phyloP scores from a whole-genome alignment of 768 basidiomycete genomes.

The Cystofilobasidium ferigula region DNA sequence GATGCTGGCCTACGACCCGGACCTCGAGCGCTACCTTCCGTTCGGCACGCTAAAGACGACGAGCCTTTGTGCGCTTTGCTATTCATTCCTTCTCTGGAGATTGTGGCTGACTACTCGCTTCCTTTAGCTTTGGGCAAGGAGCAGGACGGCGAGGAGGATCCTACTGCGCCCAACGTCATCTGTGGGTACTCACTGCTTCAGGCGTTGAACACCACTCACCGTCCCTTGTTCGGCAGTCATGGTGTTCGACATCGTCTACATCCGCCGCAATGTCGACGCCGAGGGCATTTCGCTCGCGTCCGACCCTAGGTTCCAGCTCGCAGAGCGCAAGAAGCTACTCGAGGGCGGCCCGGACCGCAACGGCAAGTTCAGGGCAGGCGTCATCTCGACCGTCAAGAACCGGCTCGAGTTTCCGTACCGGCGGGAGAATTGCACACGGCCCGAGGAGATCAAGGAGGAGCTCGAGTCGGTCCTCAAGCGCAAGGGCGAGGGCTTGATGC shows the following conservation, averaged over 20 bases:
- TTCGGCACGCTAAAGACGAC: constrained; percentile 92
- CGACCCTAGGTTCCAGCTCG: constrained; percentile 46
- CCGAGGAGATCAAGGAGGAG: constrained; percentile 63
- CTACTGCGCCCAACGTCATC: not conserved
- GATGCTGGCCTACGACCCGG: constrained; percentile 95
- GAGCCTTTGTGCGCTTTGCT: constrained; percentile 54
- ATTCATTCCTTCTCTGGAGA: not conserved
- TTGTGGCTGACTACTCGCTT: not conserved
- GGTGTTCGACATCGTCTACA: constrained; percentile 83
- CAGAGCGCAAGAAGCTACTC: constrained; percentile 67
- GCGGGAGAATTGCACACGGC: constrained; percentile 56
- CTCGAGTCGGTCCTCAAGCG: constrained; percentile 75
- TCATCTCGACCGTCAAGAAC: constrained; percentile 59
- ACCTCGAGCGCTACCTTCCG: constrained; percentile 44
- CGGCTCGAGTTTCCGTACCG: constrained; percentile 69
- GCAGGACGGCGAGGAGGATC: no score
- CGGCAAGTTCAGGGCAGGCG: constrained; percentile 30
- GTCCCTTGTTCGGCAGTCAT: constrained; percentile 55
- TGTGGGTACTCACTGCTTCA: not conserved
- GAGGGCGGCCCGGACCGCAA: constrained; percentile 35
- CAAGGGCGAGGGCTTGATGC: constrained; percentile 83
- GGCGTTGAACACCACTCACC: not conserved
- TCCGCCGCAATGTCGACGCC: constrained; percentile 45
- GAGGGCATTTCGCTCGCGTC: constrained; percentile 50
- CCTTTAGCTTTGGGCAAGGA: not conserved